A percentile compares a stretch with the other conserved stretches of the same genome.
phyloP scores from a whole-genome alignment of 2,329 filamentous ascomycete genomes.

The Colletotrichum gloeosporioides region DNA sequence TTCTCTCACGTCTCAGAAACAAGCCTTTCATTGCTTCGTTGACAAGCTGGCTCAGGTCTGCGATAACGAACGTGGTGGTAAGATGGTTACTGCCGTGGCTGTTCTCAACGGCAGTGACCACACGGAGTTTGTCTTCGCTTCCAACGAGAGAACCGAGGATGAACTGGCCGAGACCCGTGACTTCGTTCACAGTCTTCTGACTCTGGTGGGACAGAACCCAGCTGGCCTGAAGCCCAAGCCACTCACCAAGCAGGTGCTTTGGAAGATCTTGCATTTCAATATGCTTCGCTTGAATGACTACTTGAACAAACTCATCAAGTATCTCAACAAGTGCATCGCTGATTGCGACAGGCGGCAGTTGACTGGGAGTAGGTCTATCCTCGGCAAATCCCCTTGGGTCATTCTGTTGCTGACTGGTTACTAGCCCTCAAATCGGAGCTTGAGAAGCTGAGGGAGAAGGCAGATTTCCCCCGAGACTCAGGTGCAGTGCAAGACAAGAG shows the following conservation, averaged over 20 bases:
- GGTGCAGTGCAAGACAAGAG: too few species aligned
- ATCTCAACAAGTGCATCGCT: not conserved
- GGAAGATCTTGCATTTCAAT: constrained; percentile 3
- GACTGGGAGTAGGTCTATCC: too few species aligned
- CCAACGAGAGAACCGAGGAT: constrained; percentile 25
- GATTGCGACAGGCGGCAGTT: not conserved
- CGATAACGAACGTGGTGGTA: constrained; percentile 31
- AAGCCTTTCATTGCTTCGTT: not conserved
- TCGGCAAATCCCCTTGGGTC: too few species aligned
- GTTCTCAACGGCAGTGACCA: constrained; percentile 30
- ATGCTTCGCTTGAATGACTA: not conserved
- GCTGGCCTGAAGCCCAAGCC: not conserved
- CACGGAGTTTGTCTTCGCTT: constrained; percentile 34
- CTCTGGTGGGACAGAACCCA: not conserved
- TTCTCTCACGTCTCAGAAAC: not conserved
- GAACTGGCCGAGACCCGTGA: not conserved
- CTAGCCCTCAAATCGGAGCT: too few species aligned
- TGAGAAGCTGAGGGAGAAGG: too few species aligned
- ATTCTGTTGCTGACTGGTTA: too few species aligned
- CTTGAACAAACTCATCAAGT: not conserved
- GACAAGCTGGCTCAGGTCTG: not conserved
- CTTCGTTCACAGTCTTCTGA: not conserved
- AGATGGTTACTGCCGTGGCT: constrained; percentile 32
- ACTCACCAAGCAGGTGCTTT: not conserved
- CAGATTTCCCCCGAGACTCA: too few species aligned